phyloP scores from a whole-genome alignment of 2,329 filamentous ascomycete species.

The Microdochium bolleyi region DNA sequence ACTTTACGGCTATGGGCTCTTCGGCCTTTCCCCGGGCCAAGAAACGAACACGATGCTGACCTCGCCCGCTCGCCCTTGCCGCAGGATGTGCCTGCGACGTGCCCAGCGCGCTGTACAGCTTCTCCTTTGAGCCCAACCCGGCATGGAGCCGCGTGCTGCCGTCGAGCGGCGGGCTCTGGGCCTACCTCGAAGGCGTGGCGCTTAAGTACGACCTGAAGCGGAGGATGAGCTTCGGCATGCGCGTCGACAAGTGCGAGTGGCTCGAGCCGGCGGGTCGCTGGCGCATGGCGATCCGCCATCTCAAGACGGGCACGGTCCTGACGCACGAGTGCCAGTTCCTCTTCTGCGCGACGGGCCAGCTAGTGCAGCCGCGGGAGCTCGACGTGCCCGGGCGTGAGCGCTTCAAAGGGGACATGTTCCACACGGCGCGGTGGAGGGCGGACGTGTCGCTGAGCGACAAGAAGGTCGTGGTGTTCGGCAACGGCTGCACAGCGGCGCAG shows the following conservation, averaged over 20 bases:
- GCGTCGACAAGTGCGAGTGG: constrained; percentile 30
- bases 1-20: background rate
- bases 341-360: constrained; percentile 24
- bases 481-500: constrained; percentile 26
- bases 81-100: constrained; percentile 45
- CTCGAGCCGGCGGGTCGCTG: constrained; percentile 22
- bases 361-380: constrained; percentile 22
- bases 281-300: constrained; percentile 20
- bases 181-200: constrained; percentile 47
- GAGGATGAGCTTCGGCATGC: constrained; percentile 28
- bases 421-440: constrained; percentile 21
- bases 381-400: constrained; percentile 18
- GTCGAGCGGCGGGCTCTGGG: constrained; percentile 43
- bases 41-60: background rate
- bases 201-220: constrained; percentile 29
- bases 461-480: constrained; percentile 24
- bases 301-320: constrained; percentile 11
- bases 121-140: constrained; percentile 51
- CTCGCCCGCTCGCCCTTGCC: too few relatives aligned
- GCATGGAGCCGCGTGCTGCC: constrained; percentile 53
- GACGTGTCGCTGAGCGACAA: constrained; percentile 15
- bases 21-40: background rate
- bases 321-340: constrained; percentile 31
- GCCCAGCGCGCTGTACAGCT: constrained; percentile 47
- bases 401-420: constrained; percentile 21